Evolutionary conservation across 495 filamentous ascomycete genomes (phyloP).

Genomic region (Penicillium silybi): DNA sequence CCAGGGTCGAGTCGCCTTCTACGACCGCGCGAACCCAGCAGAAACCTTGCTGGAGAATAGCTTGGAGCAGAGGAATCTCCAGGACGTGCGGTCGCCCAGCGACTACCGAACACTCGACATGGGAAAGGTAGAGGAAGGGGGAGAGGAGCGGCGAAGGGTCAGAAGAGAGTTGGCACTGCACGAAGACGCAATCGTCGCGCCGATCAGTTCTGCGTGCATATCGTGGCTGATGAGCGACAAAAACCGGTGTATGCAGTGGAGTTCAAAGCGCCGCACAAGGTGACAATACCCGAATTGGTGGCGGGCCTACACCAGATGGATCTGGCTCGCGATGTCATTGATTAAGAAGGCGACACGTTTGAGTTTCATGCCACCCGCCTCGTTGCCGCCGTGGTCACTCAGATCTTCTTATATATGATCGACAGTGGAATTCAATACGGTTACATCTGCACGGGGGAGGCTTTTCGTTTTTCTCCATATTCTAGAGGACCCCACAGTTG

Average conservation of each 20-base stretch:
- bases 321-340: constrained; percentile 25
- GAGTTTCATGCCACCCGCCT: constrained; percentile 25
- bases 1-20: constrained; percentile 19
- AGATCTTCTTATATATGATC: constrained; percentile 49
- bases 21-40: constrained; percentile 17
- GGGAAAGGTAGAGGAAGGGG: constrained; percentile 17
- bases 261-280: constrained; percentile 26
- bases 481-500: constrained; percentile 24
- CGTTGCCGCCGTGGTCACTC: constrained; percentile 37
- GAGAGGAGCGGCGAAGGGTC: constrained; percentile 12
- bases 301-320: constrained; percentile 28
- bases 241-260: constrained; percentile 24
- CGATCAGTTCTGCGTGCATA: constrained; percentile 23
- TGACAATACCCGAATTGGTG: constrained; percentile 24
- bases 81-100: constrained; percentile 12
- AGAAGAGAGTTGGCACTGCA: constrained; percentile 12
- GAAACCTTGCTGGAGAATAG: constrained; percentile 19
- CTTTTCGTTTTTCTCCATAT: constrained; percentile 46
- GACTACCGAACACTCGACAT: constrained; percentile 12
- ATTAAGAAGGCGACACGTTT: constrained; percentile 26
- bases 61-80: constrained; percentile 18
- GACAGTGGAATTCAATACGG: constrained; percentile 38
- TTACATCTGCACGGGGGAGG: constrained; percentile 44
- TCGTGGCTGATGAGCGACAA: constrained; percentile 17
- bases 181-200: constrained; percentile 17